Evolutionary conservation across 805 yeast genomes (phyloP).

Genomic region (Zygoascus flipseniorum): DNA sequence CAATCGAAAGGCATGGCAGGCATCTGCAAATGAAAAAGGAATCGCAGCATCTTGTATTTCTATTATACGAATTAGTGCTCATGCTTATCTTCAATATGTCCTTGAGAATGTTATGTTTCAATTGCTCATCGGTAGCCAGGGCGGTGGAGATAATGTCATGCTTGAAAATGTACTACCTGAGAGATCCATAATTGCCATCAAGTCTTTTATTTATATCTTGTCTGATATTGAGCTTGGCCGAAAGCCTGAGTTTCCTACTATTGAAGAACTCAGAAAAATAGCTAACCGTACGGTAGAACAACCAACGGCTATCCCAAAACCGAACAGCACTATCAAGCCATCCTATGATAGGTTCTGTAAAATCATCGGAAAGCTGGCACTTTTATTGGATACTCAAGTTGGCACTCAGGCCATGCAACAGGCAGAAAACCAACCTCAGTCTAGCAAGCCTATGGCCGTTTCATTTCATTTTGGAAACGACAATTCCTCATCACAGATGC

Average conservation of each 20-base stretch:
- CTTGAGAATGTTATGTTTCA: slow-evolving; percentile 73
- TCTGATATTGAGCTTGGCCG: slow-evolving; percentile 49
- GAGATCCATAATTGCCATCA: slow-evolving; percentile 56
- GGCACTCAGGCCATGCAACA: slow-evolving; percentile 37
- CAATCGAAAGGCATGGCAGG: slow-evolving; percentile 66
- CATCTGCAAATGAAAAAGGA: slow-evolving; percentile 42
- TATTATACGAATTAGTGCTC: slow-evolving; percentile 69
- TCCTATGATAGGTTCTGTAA: slow-evolving; percentile 66
- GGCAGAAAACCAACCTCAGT: slow-evolving; percentile 29
- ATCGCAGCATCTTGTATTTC: slow-evolving; percentile 62
- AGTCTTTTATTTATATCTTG: slow-evolving; percentile 63
- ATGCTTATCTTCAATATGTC: slow-evolving; percentile 66
- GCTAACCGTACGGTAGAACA: slow-evolving; percentile 1
- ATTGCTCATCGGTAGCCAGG: slow-evolving; percentile 33
- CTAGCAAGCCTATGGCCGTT: slow-evolving; percentile 30
- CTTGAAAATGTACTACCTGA: slow-evolving; percentile 65
- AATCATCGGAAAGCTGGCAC: slow-evolving; percentile 45
- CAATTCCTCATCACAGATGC: slow-evolving; percentile 18
- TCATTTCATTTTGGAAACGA: slow-evolving; percentile 30
- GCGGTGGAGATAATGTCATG: slow-evolving; percentile 37
- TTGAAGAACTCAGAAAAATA: slow-evolving; percentile 30
- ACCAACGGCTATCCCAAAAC: slow-evolving; percentile 12
- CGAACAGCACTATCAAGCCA: slow-evolving; percentile 18
- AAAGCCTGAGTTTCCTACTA: slow-evolving; percentile 69
- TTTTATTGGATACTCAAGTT: slow-evolving; percentile 50